Evolutionary conservation across 2,329 filamentous ascomycete genomes (phyloP).

Genomic region (Cryphonectria parasitica): DNA sequence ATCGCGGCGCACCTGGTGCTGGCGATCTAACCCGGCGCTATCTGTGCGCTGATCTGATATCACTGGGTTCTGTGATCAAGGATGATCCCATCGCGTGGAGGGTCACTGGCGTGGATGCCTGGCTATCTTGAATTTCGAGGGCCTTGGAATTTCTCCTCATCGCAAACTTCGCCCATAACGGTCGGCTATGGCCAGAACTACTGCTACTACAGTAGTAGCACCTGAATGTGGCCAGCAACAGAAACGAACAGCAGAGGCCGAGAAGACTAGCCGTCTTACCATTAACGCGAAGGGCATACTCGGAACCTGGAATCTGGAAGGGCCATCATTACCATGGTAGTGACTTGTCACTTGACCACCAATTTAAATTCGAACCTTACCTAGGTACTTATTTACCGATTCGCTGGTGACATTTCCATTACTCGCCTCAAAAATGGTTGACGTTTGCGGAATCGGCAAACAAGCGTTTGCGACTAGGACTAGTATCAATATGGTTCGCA

Average conservation of each 20-base stretch:
- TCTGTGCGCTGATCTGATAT: background rate
- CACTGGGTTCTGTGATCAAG: background rate
- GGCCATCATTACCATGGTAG: too few species aligned
- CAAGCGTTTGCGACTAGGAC: background rate
- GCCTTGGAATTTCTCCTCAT: background rate
- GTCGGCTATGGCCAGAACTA: background rate
- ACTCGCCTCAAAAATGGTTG: background rate
- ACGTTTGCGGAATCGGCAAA: background rate
- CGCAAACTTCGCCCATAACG: background rate
- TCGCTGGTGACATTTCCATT: background rate
- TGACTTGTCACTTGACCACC: background rate
- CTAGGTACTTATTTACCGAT: background rate
- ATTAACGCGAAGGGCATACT: background rate
- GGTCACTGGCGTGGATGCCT: background rate
- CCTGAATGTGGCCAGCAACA: background rate
- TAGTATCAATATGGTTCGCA: background rate
- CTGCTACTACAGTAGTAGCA: too few species aligned
- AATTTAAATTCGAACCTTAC: background rate
- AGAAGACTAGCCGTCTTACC: background rate
- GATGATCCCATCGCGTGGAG: background rate
- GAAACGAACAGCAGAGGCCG: background rate
- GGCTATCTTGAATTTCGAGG: background rate
- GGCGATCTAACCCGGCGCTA: constrained; percentile 2
- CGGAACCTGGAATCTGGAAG: background rate
- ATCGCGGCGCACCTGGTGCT: constrained; percentile 1